Evolutionary conservation across 2,329 filamentous ascomycete genomes (phyloP), one percentile per base, ranked within the genome.

Genomic region (Ophiosphaerella korrae): DNA sequence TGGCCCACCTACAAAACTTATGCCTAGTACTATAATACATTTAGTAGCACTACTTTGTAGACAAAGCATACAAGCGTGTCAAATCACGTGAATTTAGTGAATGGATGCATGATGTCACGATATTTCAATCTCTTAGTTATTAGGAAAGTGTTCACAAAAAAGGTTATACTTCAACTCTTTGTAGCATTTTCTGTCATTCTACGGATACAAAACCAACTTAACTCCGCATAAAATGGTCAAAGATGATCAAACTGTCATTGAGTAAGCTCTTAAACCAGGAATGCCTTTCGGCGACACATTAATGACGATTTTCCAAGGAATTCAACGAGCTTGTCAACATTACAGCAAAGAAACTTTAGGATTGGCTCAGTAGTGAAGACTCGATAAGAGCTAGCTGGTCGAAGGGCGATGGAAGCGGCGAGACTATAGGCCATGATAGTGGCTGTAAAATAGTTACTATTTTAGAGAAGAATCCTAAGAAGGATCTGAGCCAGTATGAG

Each of bases 291-390:
- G 6, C 45, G 37, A 14, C 38, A 43, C 29, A 42, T 34, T 44
- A 24, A 45, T 18, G n/a, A 50, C 24, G 13, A 9, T 16, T 13
- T n/a, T 7, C 23, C 55, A 79, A 80, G 42, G 84, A 88, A 65
- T 88, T 87, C 77, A 87, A 88, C 54, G 78, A 83, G 34, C 71
- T 87, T 40, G 84, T 88, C 68, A 88, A 88, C 69, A 88, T 88
- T 85, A 80, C 77, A 9, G 75, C 84, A 1, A 68, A 77, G 1
- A 84, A 88, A 55, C 78, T 88, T 13, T 78, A 84, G 60, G 75
- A 79, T 21, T 88, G 85, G 86, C 78, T 88, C 21, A 78, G 82
- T 54, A 77, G 79, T 6, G 78, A 81, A n/a, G 78, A 84, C 29
- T 87, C 84, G 8, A 76, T 77, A 41, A 78, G 75, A 14, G 79